Base-by-base conservation (phyloP, 2,329 filamentous ascomycete genomes). In the Aureobasidium mangrovei region DNA sequence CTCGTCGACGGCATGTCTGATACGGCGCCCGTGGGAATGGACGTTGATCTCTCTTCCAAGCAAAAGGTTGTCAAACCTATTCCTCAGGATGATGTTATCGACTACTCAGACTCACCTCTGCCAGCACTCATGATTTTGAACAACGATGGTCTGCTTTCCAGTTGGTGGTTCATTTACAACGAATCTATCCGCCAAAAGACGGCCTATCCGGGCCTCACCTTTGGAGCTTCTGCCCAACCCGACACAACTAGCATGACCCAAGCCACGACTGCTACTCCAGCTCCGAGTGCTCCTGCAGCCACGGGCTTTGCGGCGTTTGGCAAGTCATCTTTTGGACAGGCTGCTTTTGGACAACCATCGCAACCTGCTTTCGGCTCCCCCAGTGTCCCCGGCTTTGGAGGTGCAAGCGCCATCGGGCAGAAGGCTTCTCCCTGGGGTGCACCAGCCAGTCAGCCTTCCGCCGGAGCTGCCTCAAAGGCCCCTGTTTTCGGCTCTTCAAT, bases 81-180 rank as follows among this genome's bases (percentile, higher is more conserved):
- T 56, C 82, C 82, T 18, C 28, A 24, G 8, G 64, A 45, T 59
- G 82, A 81, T 58, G 85, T 95, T 64, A 82, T 94, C 44, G 79
- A 86, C 32, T 80, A 91, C 63, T 94, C 90, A 4, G 78, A 84
- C 0, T 83, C 82, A 1, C 91, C 93, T 9, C 71, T 97, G 7
- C 93, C 93, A 4, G 88, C 84, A 8, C 76, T 95, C 40, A 85
- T 93, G 77, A 78, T 89, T 31, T 74, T 98, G 12, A 97, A 94
- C 57, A 85, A 95, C 60, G 88, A 96, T 64, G 93, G 93, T 59
- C 73, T 95, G 7, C 74, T 98, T 12, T 83, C 82, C 43, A 79
- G 83, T 9, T 98, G 91, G 90, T 96, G 91, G 88, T 72, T 97
- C 41, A 80, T 97, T 24, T 96, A 96, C 70, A 82, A 86, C 35